Evolutionary conservation across 106 monocot species (phyloP), one percentile per base, ranked within the genome.

Genomic region (Posidonia australis): DNA sequence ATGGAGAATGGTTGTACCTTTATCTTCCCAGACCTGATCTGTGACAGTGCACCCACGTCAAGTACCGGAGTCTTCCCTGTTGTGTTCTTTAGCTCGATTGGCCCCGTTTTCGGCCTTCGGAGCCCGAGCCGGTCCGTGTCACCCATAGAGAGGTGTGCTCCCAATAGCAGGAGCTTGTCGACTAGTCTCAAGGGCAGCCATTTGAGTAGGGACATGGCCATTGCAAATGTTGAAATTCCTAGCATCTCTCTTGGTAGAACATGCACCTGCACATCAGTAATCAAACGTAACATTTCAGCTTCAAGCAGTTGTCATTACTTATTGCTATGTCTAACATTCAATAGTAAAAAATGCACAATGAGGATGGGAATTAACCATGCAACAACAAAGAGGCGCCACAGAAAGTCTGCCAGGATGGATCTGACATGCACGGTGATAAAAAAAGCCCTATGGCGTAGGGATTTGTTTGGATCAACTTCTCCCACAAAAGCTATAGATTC

Each of bases 41-140:
- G 79, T 19, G 82, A 54, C 27, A 96, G 71, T 11, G 87, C 69
- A 1, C 94, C 94, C 5, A 83, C 78, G 65, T 96, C 94, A 12
- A 96, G 82, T 5, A 96, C 90, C 43, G 96, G 96, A 21, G 90
- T 90, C 69, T 87, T 98, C 1, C 96, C 90, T 13, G 96, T 87
- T 20, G 80, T 82, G 77, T 87, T 85, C 77, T 98, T 98, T 63
- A 87, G 90, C 77, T 87, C 90, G 43, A 98, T 63, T 30, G 96
- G 96, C 3, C 90, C 90, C 18, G 68, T 66, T 60, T 98, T 87
- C 10, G 90, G 90, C 36, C 90, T 27, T 3, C 74, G 76, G 42
- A 90, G 90, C 16, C 90, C 90, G 29, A 80, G 67, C 21, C 64
- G 62, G 32, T 80, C 84, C 3, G 96, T 90, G 62, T 87, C 72